Percentiles rank a stretch among this genome's conserved stretches.
Conservation (phyloP, 768 basidiomycete species). For the Russula griseocarnosa region DNA sequence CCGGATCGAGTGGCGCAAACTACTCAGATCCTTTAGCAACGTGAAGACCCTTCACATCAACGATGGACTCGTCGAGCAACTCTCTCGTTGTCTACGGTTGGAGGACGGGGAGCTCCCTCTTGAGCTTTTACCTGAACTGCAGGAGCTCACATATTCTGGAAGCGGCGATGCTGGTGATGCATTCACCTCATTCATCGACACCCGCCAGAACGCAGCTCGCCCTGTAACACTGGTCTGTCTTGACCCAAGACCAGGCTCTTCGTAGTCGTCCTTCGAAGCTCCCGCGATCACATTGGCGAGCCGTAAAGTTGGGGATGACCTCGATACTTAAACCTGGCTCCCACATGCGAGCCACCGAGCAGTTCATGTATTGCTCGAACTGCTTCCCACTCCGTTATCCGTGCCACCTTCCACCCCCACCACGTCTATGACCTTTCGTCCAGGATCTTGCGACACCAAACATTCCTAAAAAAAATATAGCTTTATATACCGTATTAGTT, state of each 20-base stretch:
- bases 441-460: too few species aligned
- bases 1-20: background rate
- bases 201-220: constrained; percentile 10
- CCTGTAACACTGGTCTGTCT: background rate
- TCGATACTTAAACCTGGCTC: too few species aligned
- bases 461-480: too few species aligned
- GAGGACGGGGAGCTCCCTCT: background rate
- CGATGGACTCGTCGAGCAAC: background rate
- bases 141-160: background rate
- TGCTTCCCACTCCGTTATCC: too few species aligned
- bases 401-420: too few species aligned
- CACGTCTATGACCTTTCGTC: too few species aligned
- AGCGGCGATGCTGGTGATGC: background rate
- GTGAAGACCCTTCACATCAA: background rate
- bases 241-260: too few species aligned
- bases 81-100: background rate
- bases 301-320: too few species aligned
- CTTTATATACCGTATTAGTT: too few species aligned
- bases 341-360: too few species aligned
- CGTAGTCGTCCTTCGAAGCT: fast-evolving
- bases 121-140: background rate
- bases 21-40: background rate
- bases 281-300: background rate
- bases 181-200: constrained; percentile 17
- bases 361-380: too few species aligned